phyloP scores from a whole-genome alignment of 176 grass and related monocot species.

The Avena insularis region DNA sequence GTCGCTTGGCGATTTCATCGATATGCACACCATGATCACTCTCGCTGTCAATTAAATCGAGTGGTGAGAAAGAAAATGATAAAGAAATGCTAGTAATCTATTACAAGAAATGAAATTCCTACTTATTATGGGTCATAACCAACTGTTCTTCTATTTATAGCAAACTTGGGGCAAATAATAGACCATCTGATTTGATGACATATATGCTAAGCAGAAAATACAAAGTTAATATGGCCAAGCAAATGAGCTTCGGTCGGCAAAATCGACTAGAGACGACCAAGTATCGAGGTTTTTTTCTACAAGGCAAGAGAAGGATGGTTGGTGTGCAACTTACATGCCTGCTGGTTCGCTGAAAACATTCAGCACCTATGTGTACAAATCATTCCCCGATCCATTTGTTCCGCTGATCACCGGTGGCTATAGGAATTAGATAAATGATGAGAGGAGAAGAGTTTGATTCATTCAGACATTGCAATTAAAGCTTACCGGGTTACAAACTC shows the following conservation, averaged over 20 bases:
- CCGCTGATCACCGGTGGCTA: conserved; percentile 27
- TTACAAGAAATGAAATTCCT: too few relatives aligned
- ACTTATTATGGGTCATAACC: too few relatives aligned
- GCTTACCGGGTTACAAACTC: too few relatives aligned
- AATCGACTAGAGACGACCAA: background rate
- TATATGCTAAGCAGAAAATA: background rate
- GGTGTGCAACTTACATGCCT: conserved; percentile 63
- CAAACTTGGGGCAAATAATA: too few relatives aligned
- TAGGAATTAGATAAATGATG: conserved; percentile 26
- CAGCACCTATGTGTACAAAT: conserved; percentile 69
- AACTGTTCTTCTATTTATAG: too few relatives aligned
- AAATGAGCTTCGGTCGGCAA: background rate
- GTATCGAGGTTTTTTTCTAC: background rate
- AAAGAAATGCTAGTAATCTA: background rate
- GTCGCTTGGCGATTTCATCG: conserved; percentile 69
- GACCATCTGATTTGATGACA: conserved; percentile 21
- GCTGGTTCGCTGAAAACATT: conserved; percentile 76
- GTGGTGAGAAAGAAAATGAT: background rate
- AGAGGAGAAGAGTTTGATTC: conserved; percentile 8
- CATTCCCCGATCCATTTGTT: conserved; percentile 52
- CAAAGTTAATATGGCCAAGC: background rate
- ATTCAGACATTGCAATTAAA: background rate
- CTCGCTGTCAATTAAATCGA: conserved; percentile 37
- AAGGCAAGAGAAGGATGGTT: background rate
- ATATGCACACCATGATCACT: conserved; percentile 85